Percentiles rank a stretch among this genome's conserved stretches.
Conservation (phyloP, 345 rosid species). For the Eucalyptus curtisii region DNA sequence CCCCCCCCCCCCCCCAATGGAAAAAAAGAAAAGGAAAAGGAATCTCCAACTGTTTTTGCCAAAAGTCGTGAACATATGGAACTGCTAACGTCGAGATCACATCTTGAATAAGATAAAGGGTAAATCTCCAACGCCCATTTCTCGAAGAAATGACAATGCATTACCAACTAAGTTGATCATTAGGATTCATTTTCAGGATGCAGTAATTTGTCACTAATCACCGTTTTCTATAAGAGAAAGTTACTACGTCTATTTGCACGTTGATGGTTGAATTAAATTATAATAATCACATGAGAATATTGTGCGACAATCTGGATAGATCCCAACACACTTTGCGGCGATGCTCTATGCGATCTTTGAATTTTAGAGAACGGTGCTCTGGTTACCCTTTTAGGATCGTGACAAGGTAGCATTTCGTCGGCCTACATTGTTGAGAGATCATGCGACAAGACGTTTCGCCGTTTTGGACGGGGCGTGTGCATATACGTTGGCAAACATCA, state of each 20-base stretch:
- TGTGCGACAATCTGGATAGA: not conserved
- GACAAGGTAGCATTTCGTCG: not conserved
- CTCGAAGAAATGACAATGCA: not conserved
- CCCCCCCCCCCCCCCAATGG: too few relatives aligned
- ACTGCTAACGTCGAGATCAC: not conserved
- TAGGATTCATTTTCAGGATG: not conserved
- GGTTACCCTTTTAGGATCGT: not conserved
- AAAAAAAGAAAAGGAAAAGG: too few relatives aligned
- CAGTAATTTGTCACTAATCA: accelerated
- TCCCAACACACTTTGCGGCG: not conserved
- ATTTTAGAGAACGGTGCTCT: not conserved
- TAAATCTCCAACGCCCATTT: not conserved
- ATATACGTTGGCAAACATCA: not conserved
- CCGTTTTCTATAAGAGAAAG: accelerated
- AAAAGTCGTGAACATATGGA: not conserved
- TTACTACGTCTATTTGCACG: not conserved
- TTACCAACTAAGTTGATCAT: not conserved
- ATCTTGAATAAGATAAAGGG: not conserved
- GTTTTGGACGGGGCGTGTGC: not conserved
- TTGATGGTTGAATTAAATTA: not conserved
- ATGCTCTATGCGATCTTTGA: not conserved
- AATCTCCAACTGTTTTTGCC: not conserved
- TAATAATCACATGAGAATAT: not conserved
- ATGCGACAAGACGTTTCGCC: not conserved
- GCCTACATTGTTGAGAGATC: not conserved